Evolutionary conservation across 805 yeast genomes (phyloP).

Genomic region (Sugiyamaella boreocaroliniensis): DNA sequence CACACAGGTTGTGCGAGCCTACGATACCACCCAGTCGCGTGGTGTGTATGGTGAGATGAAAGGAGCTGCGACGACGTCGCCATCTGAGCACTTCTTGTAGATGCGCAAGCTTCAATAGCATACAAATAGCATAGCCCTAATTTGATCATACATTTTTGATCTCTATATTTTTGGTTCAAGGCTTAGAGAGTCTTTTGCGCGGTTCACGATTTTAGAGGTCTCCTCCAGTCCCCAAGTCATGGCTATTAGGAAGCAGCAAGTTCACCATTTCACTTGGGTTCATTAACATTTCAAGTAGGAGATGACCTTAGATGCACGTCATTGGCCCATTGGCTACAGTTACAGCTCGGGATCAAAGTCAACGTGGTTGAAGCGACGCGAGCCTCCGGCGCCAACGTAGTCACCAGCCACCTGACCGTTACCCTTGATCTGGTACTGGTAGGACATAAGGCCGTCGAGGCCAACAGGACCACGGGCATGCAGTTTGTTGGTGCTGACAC

Average conservation of each 20-base stretch:
- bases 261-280: no score
- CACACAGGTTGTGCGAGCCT: constrained; percentile 72
- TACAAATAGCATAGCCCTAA: no score
- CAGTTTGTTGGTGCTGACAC: constrained; percentile 91
- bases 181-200: no score
- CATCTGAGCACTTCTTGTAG: neutral
- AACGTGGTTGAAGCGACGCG: constrained; percentile 62
- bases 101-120: neutral
- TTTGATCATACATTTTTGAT: no score
- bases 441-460: constrained; percentile 89
- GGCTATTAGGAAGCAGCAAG: no score
- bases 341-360: constrained; percentile 11
- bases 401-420: constrained; percentile 89
- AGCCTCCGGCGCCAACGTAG: constrained; percentile 90
- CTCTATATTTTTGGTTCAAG: no score
- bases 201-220: no score
- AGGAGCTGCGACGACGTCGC: neutral
- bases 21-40: constrained; percentile 84
- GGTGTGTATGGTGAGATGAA: constrained; percentile 62
- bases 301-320: no score
- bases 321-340: neutral
- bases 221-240: no score
- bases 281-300: no score
- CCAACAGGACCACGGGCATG: constrained; percentile 99
- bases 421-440: constrained; percentile 90